phyloP scores from a whole-genome alignment of 208 protist genomes.

The Vickermania spadyakhi region DNA sequence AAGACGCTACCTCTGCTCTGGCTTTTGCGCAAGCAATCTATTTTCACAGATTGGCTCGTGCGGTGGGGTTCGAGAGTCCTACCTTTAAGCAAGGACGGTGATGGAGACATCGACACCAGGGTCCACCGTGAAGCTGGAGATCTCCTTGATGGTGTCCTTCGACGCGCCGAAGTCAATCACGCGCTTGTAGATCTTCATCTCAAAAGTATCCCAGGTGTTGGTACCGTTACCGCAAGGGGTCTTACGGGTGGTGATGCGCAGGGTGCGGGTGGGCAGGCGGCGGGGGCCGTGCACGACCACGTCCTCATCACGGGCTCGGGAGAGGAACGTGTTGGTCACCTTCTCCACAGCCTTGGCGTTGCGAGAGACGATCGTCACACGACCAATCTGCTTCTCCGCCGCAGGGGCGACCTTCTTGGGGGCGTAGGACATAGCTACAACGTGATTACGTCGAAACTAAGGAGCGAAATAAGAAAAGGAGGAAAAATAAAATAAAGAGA shows the following conservation, averaged over 20 bases:
- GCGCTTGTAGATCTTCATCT: constrained; percentile 99
- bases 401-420: constrained; percentile 58
- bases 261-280: constrained; percentile 97
- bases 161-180: constrained; percentile 96
- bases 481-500: constrained; percentile 2
- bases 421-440: constrained; percentile 56
- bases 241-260: constrained; percentile 98
- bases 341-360: constrained; percentile 97
- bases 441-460: constrained; percentile 55
- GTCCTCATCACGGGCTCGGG: constrained; percentile 92
- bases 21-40: too few species aligned
- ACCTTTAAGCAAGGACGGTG: constrained; percentile 54
- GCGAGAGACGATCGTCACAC: constrained; percentile 96
- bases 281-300: constrained; percentile 96
- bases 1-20: not conserved
- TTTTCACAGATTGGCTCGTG: too few species aligned
- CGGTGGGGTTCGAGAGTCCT: too few species aligned
- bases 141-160: constrained; percentile 84
- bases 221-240: constrained; percentile 99
- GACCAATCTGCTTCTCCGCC: constrained; percentile 84
- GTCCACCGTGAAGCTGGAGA: constrained; percentile 87
- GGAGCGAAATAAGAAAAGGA: constrained; percentile 1
- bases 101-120: constrained; percentile 84
- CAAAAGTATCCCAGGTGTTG: constrained; percentile 99
- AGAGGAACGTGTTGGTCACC: constrained; percentile 93